Percentiles rank a stretch among this genome's conserved stretches.
Conservation (phyloP, 1,139 yeast species). For the Lodderomyces beijingensis region DNA sequence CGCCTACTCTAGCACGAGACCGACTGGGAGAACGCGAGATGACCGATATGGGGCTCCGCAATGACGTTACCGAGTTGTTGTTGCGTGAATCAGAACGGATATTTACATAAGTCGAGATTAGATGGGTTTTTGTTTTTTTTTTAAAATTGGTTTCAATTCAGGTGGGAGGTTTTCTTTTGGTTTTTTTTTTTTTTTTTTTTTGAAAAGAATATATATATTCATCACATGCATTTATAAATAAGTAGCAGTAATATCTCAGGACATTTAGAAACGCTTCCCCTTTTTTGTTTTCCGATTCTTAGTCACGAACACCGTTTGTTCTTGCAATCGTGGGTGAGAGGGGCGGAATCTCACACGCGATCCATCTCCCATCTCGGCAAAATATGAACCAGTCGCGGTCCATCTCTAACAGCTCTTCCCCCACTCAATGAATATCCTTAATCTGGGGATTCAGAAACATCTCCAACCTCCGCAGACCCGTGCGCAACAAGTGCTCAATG, state of each 20-base stretch:
- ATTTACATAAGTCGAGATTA: slow-evolving; percentile 6
- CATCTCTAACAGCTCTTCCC: too few relatives aligned
- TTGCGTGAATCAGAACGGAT: slow-evolving; percentile 43
- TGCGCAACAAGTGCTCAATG: slow-evolving; percentile 77
- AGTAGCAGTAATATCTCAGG: too few relatives aligned
- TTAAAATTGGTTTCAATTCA: too few relatives aligned
- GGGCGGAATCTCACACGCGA: too few relatives aligned
- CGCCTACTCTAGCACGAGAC: slow-evolving; percentile 89
- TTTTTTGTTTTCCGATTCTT: too few relatives aligned
- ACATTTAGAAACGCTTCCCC: too few relatives aligned
- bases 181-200: background rate
- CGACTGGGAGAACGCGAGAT: slow-evolving; percentile 79
- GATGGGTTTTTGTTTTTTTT: too few relatives aligned
- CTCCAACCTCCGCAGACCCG: slow-evolving; percentile 69
- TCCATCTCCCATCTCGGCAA: too few relatives aligned
- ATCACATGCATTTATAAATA: too few relatives aligned
- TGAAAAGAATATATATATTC: too few relatives aligned
- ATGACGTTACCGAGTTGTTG: slow-evolving; percentile 73
- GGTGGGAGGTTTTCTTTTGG: background rate
- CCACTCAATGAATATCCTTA: slow-evolving; percentile 51
- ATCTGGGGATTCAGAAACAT: slow-evolving; percentile 66
- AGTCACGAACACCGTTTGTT: background rate
- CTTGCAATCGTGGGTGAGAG: too few relatives aligned
- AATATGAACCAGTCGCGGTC: too few relatives aligned
- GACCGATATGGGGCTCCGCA: slow-evolving; percentile 78